Base-by-base conservation (phyloP, 2,329 filamentous ascomycete genomes). In the Fusarium ramigenum region DNA sequence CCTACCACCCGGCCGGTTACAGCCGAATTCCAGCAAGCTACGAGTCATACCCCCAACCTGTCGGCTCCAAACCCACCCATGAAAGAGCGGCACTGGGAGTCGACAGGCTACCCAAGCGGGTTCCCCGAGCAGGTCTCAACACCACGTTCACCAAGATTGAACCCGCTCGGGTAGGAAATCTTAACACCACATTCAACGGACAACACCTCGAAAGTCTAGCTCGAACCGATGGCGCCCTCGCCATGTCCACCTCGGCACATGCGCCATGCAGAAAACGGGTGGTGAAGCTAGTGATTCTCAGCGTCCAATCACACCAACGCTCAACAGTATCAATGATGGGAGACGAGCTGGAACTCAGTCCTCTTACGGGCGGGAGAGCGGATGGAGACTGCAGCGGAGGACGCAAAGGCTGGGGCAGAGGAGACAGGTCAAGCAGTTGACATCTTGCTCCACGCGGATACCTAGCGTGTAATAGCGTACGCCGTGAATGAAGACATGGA, bases 311-410 rank as follows among this genome's bases (percentile, higher is more conserved):
- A 84, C 85, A 4, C 84, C 85, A 37, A 85, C 86, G 4, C 80
- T 89, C 8, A 85, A 89, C 63, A 88, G 84, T 67, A 85, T 89
- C 60, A 85, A 85, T 4, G 23, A 11, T 5, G 11, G 7, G 5
- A 25, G 10, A 25, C 23, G 4, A 44, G 42, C 23, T 46, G 43
- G 43, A 46, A 28, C 43, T 28, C 11, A 46, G 25, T 28, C 25
- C 18, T 19, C 25, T 28, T 21, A 21, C 43, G 2, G 18, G 25
- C n/a, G n/a, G n/a, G n/a, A n/a, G n/a, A n/a, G n/a, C n/a, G n/a
- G n/a, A n/a, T n/a, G n/a, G n/a, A n/a, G n/a, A n/a, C 42, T 18
- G 18, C n/a, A 23, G n/a, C 6, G n/a, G 15, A 43, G n/a, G 42
- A 18, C 9, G 42, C 42, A 23, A 23, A 8, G 23, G 23, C 16